Conservation (phyloP, 2,329 filamentous ascomycete species). For the Cadophora sp. region DNA sequence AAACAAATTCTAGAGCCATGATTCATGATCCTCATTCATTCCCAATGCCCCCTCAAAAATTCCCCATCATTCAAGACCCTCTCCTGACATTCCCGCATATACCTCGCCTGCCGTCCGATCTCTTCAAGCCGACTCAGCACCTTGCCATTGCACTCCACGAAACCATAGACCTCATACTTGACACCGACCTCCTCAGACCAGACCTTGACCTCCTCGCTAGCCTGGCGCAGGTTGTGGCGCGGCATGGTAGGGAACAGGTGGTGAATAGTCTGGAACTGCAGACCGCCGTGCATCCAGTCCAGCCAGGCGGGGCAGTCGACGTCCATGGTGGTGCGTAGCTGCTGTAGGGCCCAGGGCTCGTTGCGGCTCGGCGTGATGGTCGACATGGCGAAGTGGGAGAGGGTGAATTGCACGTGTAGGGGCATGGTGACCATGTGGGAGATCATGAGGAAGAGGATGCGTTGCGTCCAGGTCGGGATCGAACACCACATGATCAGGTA, state of each 20-base stretch:
- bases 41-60: constrained; percentile 22
- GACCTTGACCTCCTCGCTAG: constrained; percentile 64
- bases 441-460: constrained; percentile 67
- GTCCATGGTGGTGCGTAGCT: constrained; percentile 76
- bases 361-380: constrained; percentile 64
- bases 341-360: constrained; percentile 73
- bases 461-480: constrained; percentile 63
- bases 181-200: constrained; percentile 71
- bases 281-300: constrained; percentile 74
- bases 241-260: constrained; percentile 74
- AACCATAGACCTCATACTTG: constrained; percentile 66
- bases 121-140: constrained; percentile 62
- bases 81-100: constrained; percentile 63
- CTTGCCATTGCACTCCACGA: constrained; percentile 67
- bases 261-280: constrained; percentile 77
- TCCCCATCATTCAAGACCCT: constrained; percentile 53
- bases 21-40: constrained; percentile 11
- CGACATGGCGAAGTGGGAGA: constrained; percentile 77
- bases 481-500: constrained; percentile 67
- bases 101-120: constrained; percentile 65
- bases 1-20: background rate
- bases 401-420: constrained; percentile 74
- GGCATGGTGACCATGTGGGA: constrained; percentile 71
- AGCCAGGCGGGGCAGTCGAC: constrained; percentile 75
- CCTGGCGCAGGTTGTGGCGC: constrained; percentile 68